These are phyloP conservation scores for Diutina rugosa DNA, from an alignment of 1,139 yeast genomes.

Conservation along the genomic window DNA sequence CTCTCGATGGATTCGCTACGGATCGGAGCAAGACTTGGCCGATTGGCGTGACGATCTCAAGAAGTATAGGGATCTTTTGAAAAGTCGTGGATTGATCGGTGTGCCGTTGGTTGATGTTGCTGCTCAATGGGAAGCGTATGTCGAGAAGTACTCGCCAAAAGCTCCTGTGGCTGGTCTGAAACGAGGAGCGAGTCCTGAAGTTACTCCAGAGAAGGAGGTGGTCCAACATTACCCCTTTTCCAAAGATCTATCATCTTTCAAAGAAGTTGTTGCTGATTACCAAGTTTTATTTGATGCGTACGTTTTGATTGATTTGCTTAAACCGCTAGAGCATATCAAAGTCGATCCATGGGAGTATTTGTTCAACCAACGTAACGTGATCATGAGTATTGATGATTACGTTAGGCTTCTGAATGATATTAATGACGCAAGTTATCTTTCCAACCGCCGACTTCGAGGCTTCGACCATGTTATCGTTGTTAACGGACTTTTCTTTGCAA, in stretches of 20 bases:
- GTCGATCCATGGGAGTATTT: background rate
- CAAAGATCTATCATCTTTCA: background rate
- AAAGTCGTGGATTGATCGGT: background rate
- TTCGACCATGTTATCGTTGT: background rate
- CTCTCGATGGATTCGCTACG: background rate
- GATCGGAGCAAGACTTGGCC: background rate
- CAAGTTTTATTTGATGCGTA: background rate
- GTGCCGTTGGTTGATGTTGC: background rate
- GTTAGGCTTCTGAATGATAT: background rate
- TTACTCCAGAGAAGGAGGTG: background rate
- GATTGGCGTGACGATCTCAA: background rate
- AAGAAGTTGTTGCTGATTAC: background rate
- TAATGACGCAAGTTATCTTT: background rate
- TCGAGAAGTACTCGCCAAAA: background rate
- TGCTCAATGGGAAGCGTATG: background rate
- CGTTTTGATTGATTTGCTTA: background rate
- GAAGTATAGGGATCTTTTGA: background rate
- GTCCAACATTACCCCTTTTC: background rate
- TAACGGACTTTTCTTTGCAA: background rate
- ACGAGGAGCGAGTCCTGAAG: background rate
- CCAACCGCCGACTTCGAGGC: background rate
- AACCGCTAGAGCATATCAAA: background rate
- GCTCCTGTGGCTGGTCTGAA: background rate
- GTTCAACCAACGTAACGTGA: background rate
- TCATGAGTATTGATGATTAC: background rate